phyloP scores from a whole-genome alignment of 2,329 filamentous ascomycete genomes.

The Aspergillus cejpii region DNA sequence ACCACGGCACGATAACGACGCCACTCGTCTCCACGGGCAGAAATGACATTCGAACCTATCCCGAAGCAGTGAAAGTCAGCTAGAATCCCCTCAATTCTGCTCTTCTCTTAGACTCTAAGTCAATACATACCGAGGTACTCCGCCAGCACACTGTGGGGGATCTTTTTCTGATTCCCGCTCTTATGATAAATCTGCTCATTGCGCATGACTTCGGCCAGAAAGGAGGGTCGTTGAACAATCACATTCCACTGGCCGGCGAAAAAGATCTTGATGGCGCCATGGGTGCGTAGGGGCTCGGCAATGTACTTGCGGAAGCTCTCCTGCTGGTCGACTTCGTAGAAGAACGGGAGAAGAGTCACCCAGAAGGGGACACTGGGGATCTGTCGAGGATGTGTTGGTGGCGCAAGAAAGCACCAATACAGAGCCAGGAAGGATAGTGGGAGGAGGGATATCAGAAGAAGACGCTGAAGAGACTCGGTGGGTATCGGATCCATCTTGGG shows the following conservation, averaged over 20 bases:
- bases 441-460: no score
- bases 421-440: background rate
- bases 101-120: slow-evolving; percentile 7
- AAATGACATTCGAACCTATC: slow-evolving; percentile 35
- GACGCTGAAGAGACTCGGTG: no score
- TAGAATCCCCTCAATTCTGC: background rate
- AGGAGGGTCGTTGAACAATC: no score
- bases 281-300: slow-evolving; percentile 16
- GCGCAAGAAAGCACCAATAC: background rate
- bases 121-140: slow-evolving; percentile 27
- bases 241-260: slow-evolving; percentile 27
- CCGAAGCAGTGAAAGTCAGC: no score
- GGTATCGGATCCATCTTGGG: no score
- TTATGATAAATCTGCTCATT: slow-evolving; percentile 22
- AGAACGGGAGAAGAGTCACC: slow-evolving; percentile 39
- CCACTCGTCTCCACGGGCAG: slow-evolving; percentile 29
- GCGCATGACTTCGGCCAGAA: slow-evolving; percentile 17
- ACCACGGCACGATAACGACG: slow-evolving; percentile 26
- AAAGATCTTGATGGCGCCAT: slow-evolving; percentile 43
- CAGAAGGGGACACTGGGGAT: slow-evolving; percentile 41
- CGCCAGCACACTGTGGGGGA: slow-evolving; percentile 32
- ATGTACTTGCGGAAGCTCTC: slow-evolving; percentile 39
- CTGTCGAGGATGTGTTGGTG: background rate
- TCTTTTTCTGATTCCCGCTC: slow-evolving; percentile 20
- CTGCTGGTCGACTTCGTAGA: slow-evolving; percentile 41